A percentile compares a stretch with the other conserved stretches of the same genome.
Conservation (phyloP, 2,329 filamentous ascomycete genomes). For the Epichloe typhina region DNA sequence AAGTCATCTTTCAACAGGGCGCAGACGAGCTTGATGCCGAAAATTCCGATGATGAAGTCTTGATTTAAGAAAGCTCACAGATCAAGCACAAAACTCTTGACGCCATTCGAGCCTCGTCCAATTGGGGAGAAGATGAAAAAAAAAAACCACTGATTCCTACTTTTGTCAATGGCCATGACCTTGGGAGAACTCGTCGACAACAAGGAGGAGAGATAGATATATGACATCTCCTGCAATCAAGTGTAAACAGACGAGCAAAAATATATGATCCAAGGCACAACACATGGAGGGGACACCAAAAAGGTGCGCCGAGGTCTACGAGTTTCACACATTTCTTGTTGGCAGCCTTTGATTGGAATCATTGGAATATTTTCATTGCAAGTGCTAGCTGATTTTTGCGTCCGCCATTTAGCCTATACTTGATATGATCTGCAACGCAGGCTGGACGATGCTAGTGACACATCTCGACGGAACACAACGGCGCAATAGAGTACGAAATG, state of each 20-base stretch:
- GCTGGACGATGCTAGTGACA: no score
- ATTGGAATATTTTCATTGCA: no score
- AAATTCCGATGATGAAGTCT: conserved; percentile 29
- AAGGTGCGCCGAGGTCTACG: no score
- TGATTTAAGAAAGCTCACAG: not conserved
- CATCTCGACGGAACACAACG: no score
- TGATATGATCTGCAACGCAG: not conserved
- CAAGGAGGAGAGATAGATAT: not conserved
- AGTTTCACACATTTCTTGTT: no score
- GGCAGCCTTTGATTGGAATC: no score
- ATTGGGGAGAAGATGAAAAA: not conserved
- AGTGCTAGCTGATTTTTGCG: not conserved
- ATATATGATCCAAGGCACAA: not conserved
- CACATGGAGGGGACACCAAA: not conserved
- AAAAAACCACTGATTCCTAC: not conserved
- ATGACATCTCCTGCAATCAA: not conserved
- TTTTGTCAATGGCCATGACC: not conserved
- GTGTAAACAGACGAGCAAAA: not conserved
- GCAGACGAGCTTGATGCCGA: conserved; percentile 43
- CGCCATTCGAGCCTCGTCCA: not conserved
- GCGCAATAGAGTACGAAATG: no score
- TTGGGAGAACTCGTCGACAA: not conserved
- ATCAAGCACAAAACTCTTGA: not conserved
- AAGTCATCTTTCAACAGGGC: conserved; percentile 65
- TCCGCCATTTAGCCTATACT: not conserved